phyloP scores from a whole-genome alignment of 2,329 filamentous ascomycete genomes.

The Tolypocladium sp. region DNA sequence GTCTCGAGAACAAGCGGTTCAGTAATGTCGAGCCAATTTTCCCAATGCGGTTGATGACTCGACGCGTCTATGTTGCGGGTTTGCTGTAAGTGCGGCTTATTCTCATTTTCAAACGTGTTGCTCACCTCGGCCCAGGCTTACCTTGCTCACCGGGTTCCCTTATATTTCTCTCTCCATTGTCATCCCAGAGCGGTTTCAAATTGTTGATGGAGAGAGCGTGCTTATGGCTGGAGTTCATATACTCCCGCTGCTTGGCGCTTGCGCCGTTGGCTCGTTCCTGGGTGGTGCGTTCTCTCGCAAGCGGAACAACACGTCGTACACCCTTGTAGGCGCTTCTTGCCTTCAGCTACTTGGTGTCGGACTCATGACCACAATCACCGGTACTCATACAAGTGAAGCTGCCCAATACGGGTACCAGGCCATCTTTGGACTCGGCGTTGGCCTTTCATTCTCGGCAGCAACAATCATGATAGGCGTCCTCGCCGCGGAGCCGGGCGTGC shows the following conservation, averaged over 20 bases:
- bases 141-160: slow-evolving; percentile 46
- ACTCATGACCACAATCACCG: slow-evolving; percentile 35
- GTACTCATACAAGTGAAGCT: slow-evolving; percentile 19
- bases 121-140: slow-evolving; percentile 29
- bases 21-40: slow-evolving; percentile 44
- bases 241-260: slow-evolving; percentile 47
- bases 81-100: slow-evolving; percentile 33
- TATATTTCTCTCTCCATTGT: slow-evolving; percentile 50
- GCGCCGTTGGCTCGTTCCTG: slow-evolving; percentile 46
- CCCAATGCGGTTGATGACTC: slow-evolving; percentile 36
- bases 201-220: slow-evolving; percentile 43
- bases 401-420: slow-evolving; percentile 45
- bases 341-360: slow-evolving; percentile 45
- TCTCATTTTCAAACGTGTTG: neutral
- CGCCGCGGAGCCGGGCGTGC: slow-evolving; percentile 33
- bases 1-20: slow-evolving; percentile 27
- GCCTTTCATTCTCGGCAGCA: slow-evolving; percentile 45
- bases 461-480: slow-evolving; percentile 50
- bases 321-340: slow-evolving; percentile 37
- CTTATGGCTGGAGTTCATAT: slow-evolving; percentile 48
- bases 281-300: slow-evolving; percentile 44
- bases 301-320: slow-evolving; percentile 43
- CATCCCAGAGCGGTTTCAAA: slow-evolving; percentile 51
- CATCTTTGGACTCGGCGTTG: slow-evolving; percentile 50
- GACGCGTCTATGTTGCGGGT: slow-evolving; percentile 40